Evolutionary conservation across 2,329 filamentous ascomycete genomes (phyloP).

Genomic region (Fusarium pseudocircinatum): DNA sequence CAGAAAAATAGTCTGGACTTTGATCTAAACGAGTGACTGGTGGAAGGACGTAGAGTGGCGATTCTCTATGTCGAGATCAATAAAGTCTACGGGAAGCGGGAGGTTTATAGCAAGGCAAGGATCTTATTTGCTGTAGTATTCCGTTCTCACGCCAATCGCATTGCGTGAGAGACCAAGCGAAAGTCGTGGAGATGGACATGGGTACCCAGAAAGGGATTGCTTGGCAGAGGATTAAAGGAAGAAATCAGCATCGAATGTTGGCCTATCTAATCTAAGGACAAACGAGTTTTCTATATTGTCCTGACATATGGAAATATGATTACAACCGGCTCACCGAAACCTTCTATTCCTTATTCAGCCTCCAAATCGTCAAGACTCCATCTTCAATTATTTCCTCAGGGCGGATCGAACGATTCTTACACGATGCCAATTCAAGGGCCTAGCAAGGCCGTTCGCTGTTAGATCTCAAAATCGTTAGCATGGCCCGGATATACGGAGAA

Average conservation of each 20-base stretch:
- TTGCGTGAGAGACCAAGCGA: neutral
- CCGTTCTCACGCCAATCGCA: neutral
- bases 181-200: neutral
- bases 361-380: neutral
- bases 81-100: neutral
- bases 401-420: neutral
- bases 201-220: slow-evolving; percentile 13
- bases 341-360: neutral
- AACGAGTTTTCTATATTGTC: neutral
- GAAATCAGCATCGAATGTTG: neutral
- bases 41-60: neutral
- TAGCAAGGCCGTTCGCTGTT: neutral
- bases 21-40: neutral
- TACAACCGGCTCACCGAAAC: neutral
- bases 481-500: neutral
- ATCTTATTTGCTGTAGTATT: too few relatives aligned
- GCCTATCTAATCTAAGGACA: neutral
- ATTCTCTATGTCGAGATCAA: neutral
- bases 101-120: slow-evolving; percentile 1
- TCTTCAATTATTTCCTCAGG: too few relatives aligned
- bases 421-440: neutral
- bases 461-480: neutral
- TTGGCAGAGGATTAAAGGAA: neutral
- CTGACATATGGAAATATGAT: neutral
- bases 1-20: neutral